Base-by-base conservation (phyloP, 225 moss, liverwort and hornwort species). In the Straminergon stramineum region DNA sequence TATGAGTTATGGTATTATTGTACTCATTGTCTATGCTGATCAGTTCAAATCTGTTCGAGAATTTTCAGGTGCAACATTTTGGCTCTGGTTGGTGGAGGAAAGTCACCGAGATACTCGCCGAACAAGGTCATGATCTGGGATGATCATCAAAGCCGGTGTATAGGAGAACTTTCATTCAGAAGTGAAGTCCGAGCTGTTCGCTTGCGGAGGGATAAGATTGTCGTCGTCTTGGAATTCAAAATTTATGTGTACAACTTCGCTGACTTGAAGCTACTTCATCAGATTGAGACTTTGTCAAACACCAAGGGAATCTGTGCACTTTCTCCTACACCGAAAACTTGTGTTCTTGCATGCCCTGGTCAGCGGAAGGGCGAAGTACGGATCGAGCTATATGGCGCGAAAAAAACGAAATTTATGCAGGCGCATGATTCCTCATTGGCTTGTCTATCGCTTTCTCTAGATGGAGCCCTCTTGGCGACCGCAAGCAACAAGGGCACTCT, bases 101-200 rank as follows among this genome's bases (percentile, higher is more conserved):
- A 93, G 89, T 91, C 93, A 80, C 96, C 96, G 62, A 90, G 93
- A 86, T 97, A 96, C 87, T 93, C 94, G 85, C 96, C 96, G 53
- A 96, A 96, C 81, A 97, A 97, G 86, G 97, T 97, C 28, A 97
- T 97, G 97, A 96, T 97, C 77, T 96, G 97, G 97, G 97, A 97
- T 91, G 97, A 97, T 87, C 96, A 97, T 88, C 97, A 95, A 91
- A 93, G 94, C 89, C 91, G 93, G 86, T 97, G 95, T 66, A 97
- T 96, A 67, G 97, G 97, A 63, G 96, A 97, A 74, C 93, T 97
- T 79, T 96, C 97, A 19, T 97, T 97, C 88, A 90, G 97, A 86
- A 96, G 93, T 70, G 95, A 94, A 90, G 95, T 97, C 61, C 93
- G 96, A 90, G 95, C 97, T 67, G 95, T 97, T 52, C 94, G 94